Evolutionary conservation across 2,329 filamentous ascomycete species (phyloP), one percentile per base, ranked within the genome.

Genomic region (Fusarium devonianum): DNA sequence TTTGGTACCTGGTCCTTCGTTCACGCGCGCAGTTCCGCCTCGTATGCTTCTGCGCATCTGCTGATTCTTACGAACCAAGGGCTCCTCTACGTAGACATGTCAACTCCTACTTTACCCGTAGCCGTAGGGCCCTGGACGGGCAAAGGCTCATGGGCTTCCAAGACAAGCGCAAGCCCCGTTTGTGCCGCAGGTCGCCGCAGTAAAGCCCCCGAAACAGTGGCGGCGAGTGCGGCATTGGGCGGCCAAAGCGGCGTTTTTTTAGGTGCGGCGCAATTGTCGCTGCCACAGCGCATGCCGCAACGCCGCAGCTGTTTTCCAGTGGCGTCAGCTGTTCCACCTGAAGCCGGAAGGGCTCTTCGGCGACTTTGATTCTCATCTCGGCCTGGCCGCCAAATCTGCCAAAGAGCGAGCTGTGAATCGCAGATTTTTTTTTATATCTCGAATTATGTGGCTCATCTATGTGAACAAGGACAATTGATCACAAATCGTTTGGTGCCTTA

Each of bases 121-220:
- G 32, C 25, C 12, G 25, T 18, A 7, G 14, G n/a, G n/a, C n/a
- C n/a, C n/a, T n/a, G n/a, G n/a, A n/a, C n/a, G n/a, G n/a, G n/a
- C n/a, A n/a, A n/a, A n/a, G n/a, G n/a, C n/a, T n/a, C n/a, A n/a
- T n/a, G n/a, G n/a, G n/a, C n/a, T 12, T 17, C 16, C 50, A 47
- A 29, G 39, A 51, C 59, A 23, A 35, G 38, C 13, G 33, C 21
- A 49, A 35, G 36, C 19, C 23, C 21, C 29, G 29, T 8, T 35
- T 30, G 17, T 36, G 59, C 53, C 59, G 56, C 56, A 55, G 33
- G 38, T 42, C 28, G 49, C 36, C 40, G 47, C 43, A 9, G 11
- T 16, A 33, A 23, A 29, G 21, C 39, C 18, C 19, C 10, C 19
- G 14, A 17, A 25, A 22, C 16, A 46, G 36, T 23, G 50, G 58